Conservation (phyloP, 768 basidiomycete genomes). For the Hypholoma sublateritium region DNA sequence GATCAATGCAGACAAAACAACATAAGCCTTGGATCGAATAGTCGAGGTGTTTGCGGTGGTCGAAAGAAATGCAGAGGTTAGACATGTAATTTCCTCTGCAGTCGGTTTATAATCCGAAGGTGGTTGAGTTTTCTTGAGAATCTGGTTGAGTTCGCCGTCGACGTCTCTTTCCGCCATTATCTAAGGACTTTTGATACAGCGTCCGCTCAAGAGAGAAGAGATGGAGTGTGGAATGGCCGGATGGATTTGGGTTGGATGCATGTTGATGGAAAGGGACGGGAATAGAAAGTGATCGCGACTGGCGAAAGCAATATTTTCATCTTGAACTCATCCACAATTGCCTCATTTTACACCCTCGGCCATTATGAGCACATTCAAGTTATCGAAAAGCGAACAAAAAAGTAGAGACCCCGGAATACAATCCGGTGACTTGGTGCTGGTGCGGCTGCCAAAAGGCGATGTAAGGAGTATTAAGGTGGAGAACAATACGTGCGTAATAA, state of each 20-base stretch:
- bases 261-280: conserved; percentile 7
- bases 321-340: neutral
- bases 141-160: conserved; percentile 26
- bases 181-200: neutral
- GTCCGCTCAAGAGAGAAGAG: neutral
- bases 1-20: conserved; percentile 68
- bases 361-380: conserved; percentile 26
- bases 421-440: conserved; percentile 73
- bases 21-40: conserved; percentile 66
- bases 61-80: conserved; percentile 54
- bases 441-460: conserved; percentile 79
- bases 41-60: conserved; percentile 33
- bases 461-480: conserved; percentile 74
- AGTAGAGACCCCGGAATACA: conserved; percentile 42
- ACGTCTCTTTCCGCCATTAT: conserved; percentile 15
- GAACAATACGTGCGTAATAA: conserved; percentile 59
- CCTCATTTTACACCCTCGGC: neutral
- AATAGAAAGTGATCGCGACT: conserved; percentile 13
- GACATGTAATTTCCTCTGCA: conserved; percentile 54
- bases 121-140: conserved; percentile 29
- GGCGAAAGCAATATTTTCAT: conserved; percentile 5
- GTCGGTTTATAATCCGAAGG: conserved; percentile 35
- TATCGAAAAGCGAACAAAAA: conserved; percentile 22
- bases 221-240: neutral
- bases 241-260: conserved; percentile 9